Evolutionary conservation across 129 eudicot genomes (phyloP), one percentile per base, ranked within the genome.

Genomic region (Saussurea involucrata): DNA sequence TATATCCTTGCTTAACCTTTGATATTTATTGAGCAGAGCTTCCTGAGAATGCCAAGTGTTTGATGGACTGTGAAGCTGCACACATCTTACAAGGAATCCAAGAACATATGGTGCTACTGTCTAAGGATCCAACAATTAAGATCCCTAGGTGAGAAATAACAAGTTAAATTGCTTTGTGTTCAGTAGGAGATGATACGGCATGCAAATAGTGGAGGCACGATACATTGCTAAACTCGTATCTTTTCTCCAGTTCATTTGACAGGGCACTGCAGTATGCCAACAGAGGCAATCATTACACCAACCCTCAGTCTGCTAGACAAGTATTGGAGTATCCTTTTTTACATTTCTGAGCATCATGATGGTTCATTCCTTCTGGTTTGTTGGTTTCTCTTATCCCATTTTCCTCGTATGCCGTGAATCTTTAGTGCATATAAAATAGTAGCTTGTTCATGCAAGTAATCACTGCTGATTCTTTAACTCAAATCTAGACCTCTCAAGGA

Each of bases 1-100:
- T 82, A 36, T 72, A 22, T 76, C n/a, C 6, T 76, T 20, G 70
- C 10, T 57, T 60, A 71, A 53, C 21, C 4, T 44, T 24, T 77
- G 63, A 20, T 73, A 66, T 33, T 78, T 3, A 31, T 73, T 64
- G 40, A 64, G 79, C 91, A 94, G 98, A 89, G 76, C 84, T 94
- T 71, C 92, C 96, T 24, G 83, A 85, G 66, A 84, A 86, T 77
- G 81, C 91, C 5, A 79, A 46, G 60, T 91, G 93, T 84, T 68
- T 94, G 81, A 94, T 85, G 88, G 97, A 94, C 81, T 89, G 97
- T 78, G 98, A 94, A 84, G 98, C 97, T 67, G 96, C 87, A 40
- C 87, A 89, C 78, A 87, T 89, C 49, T 84, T 94, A 69, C 88
- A 84, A 79, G 92, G 92, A 80, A 88, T 95, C 68, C 96, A 91